A percentile compares a stretch with the other conserved stretches of the same genome.
Evolutionary conservation across 2,329 filamentous ascomycete genomes (phyloP).

Genomic region (Trichoderma asperellum): DNA sequence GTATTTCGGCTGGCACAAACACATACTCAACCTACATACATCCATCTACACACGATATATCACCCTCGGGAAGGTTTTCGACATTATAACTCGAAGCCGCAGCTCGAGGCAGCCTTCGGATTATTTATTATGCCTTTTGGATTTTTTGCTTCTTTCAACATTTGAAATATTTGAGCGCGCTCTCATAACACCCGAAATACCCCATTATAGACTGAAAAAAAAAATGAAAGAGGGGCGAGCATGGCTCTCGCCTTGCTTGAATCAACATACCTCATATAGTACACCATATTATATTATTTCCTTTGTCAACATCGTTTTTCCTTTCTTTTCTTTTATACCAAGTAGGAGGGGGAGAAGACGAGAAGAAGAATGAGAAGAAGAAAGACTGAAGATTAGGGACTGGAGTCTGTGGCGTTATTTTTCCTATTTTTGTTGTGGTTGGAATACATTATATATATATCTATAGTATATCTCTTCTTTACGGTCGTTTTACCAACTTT

Average conservation of each 20-base stretch:
- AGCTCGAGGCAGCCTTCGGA: conserved; percentile 33
- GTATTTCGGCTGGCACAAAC: conserved; percentile 34
- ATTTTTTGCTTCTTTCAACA: conserved; percentile 12
- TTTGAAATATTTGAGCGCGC: conserved; percentile 34
- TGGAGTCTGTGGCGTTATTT: conserved; percentile 36
- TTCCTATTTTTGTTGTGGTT: conserved; percentile 29
- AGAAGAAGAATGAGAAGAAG: conserved; percentile 26
- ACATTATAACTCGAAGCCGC: conserved; percentile 38
- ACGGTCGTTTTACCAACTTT: conserved; percentile 11
- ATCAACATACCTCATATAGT: conserved; percentile 38
- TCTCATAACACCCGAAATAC: conserved; percentile 43
- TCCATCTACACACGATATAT: conserved; percentile 12
- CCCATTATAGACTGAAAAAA: conserved; percentile 44
- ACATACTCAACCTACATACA: conserved; percentile 28
- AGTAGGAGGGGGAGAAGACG: not conserved
- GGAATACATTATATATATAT: conserved; percentile 7
- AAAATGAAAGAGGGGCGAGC: conserved; percentile 33
- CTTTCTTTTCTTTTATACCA: conserved; percentile 26
- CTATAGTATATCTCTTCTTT: conserved; percentile 9
- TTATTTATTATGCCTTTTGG: conserved; percentile 32
- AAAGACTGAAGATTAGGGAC: conserved; percentile 28
- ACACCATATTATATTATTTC: conserved; percentile 36
- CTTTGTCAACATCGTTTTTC: conserved; percentile 36
- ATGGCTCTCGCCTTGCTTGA: conserved; percentile 37
- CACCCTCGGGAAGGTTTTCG: conserved; percentile 32